These are phyloP conservation scores for Fragaria vesca DNA, from an alignment of 306 rosid genomes.

Conservation along the genomic window DNA sequence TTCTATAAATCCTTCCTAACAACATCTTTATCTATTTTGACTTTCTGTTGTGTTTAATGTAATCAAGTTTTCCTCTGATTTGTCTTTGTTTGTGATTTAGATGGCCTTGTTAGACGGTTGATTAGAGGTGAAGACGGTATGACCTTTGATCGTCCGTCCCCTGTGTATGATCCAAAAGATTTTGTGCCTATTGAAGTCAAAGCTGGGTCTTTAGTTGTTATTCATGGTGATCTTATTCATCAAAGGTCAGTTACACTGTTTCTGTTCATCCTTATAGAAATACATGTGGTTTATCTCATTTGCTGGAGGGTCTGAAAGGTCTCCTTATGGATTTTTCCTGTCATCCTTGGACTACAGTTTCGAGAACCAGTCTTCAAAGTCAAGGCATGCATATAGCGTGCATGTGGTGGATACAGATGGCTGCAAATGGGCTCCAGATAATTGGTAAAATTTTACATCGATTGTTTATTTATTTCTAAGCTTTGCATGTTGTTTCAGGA, in stretches of 20 bases:
- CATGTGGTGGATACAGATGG: slow-evolving; percentile 87
- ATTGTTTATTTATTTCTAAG: not conserved
- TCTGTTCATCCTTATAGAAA: slow-evolving; percentile 20
- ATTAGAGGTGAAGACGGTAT: slow-evolving; percentile 74
- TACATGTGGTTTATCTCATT: not conserved
- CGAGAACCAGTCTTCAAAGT: slow-evolving; percentile 84
- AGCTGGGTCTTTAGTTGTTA: slow-evolving; percentile 83
- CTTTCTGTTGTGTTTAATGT: slow-evolving; percentile 4
- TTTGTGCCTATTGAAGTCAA: slow-evolving; percentile 90
- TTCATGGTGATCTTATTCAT: slow-evolving; percentile 97
- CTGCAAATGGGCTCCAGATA: slow-evolving; percentile 89
- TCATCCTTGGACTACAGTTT: slow-evolving; percentile 51
- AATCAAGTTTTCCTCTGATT: slow-evolving; percentile 4
- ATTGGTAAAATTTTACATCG: slow-evolving; percentile 57
- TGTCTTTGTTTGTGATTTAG: slow-evolving; percentile 34
- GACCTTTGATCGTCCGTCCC: slow-evolving; percentile 74
- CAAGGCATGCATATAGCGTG: slow-evolving; percentile 91
- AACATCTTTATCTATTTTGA: not conserved
- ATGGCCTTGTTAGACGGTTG: slow-evolving; percentile 90
- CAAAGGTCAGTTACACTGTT: slow-evolving; percentile 62
- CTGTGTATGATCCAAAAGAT: slow-evolving; percentile 63
- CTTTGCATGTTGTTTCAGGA: not conserved
- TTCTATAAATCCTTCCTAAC: slow-evolving; percentile 6
- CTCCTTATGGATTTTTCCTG: slow-evolving; percentile 1
- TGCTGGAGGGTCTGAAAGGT: slow-evolving; percentile 10